These are phyloP conservation scores for Neolentinus lepideus DNA, from an alignment of 1,284 basidiomycete genomes.

Conservation along the genomic window DNA sequence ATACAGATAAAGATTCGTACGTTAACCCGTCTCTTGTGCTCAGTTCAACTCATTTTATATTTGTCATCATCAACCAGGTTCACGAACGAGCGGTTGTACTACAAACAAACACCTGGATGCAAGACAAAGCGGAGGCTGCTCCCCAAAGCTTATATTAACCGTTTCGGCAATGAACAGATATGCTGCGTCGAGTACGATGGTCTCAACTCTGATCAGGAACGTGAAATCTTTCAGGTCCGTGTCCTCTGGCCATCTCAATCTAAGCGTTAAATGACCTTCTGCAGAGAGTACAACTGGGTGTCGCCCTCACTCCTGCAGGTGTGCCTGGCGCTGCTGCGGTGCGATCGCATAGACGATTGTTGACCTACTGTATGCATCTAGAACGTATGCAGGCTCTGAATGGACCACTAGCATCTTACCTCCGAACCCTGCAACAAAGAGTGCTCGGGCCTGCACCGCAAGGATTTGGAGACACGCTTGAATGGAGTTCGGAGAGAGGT, in stretches of 20 bases:
- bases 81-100: slow-evolving; percentile 46
- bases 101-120: slow-evolving; percentile 24
- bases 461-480: slow-evolving; percentile 35
- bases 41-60: background rate
- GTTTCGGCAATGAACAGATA: slow-evolving; percentile 62
- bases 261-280: background rate
- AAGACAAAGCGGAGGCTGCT: slow-evolving; percentile 26
- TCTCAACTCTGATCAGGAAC: slow-evolving; percentile 50
- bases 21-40: slow-evolving; percentile 12
- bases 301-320: slow-evolving; percentile 39
- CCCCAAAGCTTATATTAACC: slow-evolving; percentile 39
- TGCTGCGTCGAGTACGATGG: slow-evolving; percentile 68
- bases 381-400: slow-evolving; percentile 41
- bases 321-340: slow-evolving; percentile 3
- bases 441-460: slow-evolving; percentile 26
- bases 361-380: slow-evolving; percentile 12
- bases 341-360: background rate
- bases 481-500: slow-evolving; percentile 34
- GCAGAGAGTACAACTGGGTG: slow-evolving; percentile 38
- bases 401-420: slow-evolving; percentile 32
- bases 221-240: slow-evolving; percentile 68
- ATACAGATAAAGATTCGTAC: slow-evolving; percentile 51
- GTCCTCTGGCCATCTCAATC: background rate
- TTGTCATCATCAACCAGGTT: slow-evolving; percentile 14
- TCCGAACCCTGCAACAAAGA: slow-evolving; percentile 32